These are phyloP conservation scores for Calonectria hawksworthii DNA, from an alignment of 2,329 filamentous ascomycete genomes.

Conservation along the genomic window DNA sequence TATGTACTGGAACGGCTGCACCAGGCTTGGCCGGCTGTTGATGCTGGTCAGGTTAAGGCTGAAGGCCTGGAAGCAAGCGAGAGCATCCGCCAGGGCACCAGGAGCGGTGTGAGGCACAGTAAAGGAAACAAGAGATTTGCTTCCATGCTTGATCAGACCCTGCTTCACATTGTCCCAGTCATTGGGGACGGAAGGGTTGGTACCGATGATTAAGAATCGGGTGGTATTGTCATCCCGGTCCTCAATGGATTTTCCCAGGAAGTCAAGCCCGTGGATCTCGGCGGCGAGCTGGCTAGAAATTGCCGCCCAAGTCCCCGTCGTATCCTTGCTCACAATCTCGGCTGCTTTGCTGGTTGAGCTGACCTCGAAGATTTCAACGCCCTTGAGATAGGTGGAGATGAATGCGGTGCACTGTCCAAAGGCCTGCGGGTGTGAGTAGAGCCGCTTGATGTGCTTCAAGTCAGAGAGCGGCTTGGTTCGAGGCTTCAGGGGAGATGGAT, in stretches of 20 bases:
- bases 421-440: conserved; percentile 96
- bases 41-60: conserved; percentile 91
- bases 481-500: conserved; percentile 61
- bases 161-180: conserved; percentile 46
- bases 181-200: conserved; percentile 44
- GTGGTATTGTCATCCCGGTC: conserved; percentile 84
- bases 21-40: conserved; percentile 84
- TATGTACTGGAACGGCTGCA: conserved; percentile 87
- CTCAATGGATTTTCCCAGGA: conserved; percentile 79
- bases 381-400: conserved; percentile 77
- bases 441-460: conserved; percentile 75
- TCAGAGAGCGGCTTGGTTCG: conserved; percentile 62
- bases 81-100: conserved; percentile 85
- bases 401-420: conserved; percentile 92
- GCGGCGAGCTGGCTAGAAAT: conserved; percentile 84
- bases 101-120: conserved; percentile 82
- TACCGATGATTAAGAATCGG: conserved; percentile 78
- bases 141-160: conserved; percentile 46
- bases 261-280: conserved; percentile 73
- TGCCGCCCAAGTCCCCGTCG: conserved; percentile 76
- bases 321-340: conserved; percentile 76
- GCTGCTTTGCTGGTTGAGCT: conserved; percentile 89
- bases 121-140: conserved; percentile 86
- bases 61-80: conserved; percentile 82
- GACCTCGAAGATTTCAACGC: conserved; percentile 85